A percentile compares a stretch with the other conserved stretches of the same genome.
These are phyloP conservation scores for Globisporangium cylindrosporum DNA, from an alignment of 352 stramenopile genomes.

Conservation along the genomic window DNA sequence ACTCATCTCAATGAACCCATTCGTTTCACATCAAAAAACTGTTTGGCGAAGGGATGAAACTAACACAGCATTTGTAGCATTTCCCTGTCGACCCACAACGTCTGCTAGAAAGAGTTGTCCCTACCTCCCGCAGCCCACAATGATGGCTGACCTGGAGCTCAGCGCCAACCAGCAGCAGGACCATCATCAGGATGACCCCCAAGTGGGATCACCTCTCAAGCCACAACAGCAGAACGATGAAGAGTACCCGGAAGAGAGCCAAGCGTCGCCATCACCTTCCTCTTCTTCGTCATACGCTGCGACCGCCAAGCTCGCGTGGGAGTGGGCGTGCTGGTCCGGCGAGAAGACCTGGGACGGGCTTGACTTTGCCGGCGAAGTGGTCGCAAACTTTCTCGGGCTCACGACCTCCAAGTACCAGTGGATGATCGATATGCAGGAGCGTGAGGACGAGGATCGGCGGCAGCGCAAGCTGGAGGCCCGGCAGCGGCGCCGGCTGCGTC, in stretches of 20 bases:
- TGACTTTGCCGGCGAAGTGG: conserved; percentile 78
- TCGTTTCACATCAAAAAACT: no score
- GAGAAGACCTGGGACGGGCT: conserved; percentile 63
- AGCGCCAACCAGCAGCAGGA: not conserved
- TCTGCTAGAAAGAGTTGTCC: no score
- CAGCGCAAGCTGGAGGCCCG: conserved; percentile 51
- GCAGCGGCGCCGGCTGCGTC: conserved; percentile 59
- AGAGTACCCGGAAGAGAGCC: not conserved
- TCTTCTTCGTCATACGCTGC: not conserved
- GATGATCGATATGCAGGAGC: conserved; percentile 72
- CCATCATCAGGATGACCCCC: not conserved
- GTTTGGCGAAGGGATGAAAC: no score
- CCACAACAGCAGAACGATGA: not conserved
- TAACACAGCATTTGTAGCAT: no score
- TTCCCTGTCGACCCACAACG: no score
- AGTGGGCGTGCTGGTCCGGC: conserved; percentile 66
- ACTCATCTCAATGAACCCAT: no score
- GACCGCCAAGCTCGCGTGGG: conserved; percentile 33
- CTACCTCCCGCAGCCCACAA: not conserved
- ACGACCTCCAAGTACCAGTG: conserved; percentile 86
- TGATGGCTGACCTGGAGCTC: conserved; percentile 6
- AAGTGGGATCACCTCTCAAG: not conserved
- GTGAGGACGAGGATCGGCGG: conserved; percentile 62
- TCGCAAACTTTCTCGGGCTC: conserved; percentile 79
- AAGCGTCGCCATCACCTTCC: not conserved